Evolutionary conservation across 208 protist species (phyloP).

Genomic region (Acanthamoeba castellanii): DNA sequence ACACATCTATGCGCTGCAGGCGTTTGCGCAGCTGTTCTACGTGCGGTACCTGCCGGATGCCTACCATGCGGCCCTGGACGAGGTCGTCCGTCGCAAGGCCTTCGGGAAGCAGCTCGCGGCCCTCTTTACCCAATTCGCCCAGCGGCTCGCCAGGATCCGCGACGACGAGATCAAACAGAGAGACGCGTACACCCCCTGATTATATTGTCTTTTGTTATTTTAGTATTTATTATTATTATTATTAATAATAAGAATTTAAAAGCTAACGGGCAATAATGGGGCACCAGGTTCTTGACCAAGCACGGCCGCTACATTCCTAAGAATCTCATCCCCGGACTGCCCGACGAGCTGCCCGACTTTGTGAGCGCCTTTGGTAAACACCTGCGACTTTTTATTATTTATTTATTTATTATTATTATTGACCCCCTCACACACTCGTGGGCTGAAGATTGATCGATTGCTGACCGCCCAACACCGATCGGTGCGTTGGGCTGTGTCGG

Average conservation of each 20-base stretch:
- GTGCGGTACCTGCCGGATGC: constrained; percentile 27
- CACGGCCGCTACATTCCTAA: constrained; percentile 46
- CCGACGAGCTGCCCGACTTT: constrained; percentile 46
- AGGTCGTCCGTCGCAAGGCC: constrained; percentile 1
- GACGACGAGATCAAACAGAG: constrained; percentile 26
- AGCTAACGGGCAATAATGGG: neutral
- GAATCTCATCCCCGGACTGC: constrained; percentile 33
- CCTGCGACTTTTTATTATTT: neutral
- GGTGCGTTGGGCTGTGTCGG: neutral
- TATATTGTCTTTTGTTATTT: neutral
- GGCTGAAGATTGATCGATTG: neutral
- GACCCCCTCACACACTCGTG: too few relatives aligned
- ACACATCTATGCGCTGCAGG: neutral
- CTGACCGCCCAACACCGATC: neutral
- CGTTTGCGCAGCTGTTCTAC: constrained; percentile 21
- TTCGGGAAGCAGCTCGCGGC: neutral
- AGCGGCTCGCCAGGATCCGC: constrained; percentile 14
- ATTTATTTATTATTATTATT: neutral
- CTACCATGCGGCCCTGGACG: constrained; percentile 28
- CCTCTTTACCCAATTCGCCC: neutral
- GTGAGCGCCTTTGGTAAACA: neutral
- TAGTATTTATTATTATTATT: neutral
- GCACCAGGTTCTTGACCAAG: constrained; percentile 35
- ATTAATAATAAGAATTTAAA: neutral
- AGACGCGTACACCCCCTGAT: neutral